These are phyloP conservation scores for Artemisia argyi DNA, from an alignment of 129 eudicot genomes.

Conservation along the genomic window DNA sequence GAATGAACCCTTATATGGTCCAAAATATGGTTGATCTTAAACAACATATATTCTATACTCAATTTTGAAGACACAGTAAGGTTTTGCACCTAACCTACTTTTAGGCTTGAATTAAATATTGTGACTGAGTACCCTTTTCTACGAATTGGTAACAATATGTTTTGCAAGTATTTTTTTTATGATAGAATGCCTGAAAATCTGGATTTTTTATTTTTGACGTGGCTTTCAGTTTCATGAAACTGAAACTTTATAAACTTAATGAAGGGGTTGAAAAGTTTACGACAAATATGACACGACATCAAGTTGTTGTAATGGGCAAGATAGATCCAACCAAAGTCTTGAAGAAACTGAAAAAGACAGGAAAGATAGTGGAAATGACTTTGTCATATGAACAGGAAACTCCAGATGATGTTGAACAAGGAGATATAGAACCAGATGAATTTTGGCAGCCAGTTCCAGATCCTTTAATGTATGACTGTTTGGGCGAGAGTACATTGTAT, in stretches of 20 bases:
- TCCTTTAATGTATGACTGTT: conserved; percentile 31
- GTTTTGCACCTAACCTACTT: too few relatives aligned
- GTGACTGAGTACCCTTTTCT: not conserved
- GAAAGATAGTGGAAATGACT: conserved; percentile 59
- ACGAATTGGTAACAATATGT: not conserved
- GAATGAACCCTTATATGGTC: too few relatives aligned
- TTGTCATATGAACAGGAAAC: conserved; percentile 32
- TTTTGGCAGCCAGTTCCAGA: conserved; percentile 21
- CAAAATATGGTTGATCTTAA: too few relatives aligned
- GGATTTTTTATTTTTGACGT: not conserved
- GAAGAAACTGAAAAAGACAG: conserved; percentile 76
- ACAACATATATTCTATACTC: too few relatives aligned
- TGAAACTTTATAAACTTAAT: not conserved
- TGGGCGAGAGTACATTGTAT: conserved; percentile 37
- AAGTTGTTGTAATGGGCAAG: conserved; percentile 56
- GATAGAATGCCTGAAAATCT: not conserved
- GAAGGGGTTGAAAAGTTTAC: conserved; percentile 80
- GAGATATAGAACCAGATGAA: conserved; percentile 18
- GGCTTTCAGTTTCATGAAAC: not conserved
- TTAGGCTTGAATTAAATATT: not conserved
- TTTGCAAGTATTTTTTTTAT: not conserved
- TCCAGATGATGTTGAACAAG: conserved; percentile 15
- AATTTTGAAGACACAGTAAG: not conserved
- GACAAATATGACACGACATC: conserved; percentile 64
- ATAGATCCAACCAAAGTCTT: conserved; percentile 57